Evolutionary conservation across 2,329 filamentous ascomycete species (phyloP), one percentile per base, ranked within the genome.

Genomic region (Clonostachys rosea): DNA sequence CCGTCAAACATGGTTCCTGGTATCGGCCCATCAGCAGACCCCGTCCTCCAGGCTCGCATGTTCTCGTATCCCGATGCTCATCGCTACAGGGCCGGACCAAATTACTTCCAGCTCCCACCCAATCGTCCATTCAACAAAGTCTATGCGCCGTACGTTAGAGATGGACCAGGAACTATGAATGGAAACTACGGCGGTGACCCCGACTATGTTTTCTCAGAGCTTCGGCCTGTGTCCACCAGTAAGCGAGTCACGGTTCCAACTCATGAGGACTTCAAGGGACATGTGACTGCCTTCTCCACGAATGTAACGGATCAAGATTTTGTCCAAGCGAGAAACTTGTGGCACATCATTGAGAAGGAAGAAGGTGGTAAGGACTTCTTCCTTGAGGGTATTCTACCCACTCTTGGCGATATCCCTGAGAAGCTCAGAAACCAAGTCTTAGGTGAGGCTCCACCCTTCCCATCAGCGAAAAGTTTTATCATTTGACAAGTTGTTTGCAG

Each of bases 1-100:
- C 92, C 89, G 2, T 78, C 81, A 47, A 89, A 95, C 54, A 70
- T 94, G 43, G 85, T 94, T 0, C 87, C 86, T 0, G 88, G 88
- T 20, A 86, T 91, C 49, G 87, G 86, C 13, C 86, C 87, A 60
- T 87, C 85, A 0, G 81, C 91, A 50, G 88, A 91, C 51, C 87
- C 87, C 3, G 74, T 91, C 4, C 70, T 80, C 0, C 86, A 91
- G 60, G 87, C 86, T 34, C 81, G 87, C 34, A 91, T 89, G 68
- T 81, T 82, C 52, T 79, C 74, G 11, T 81, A 87, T 64, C 74
- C 77, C 12, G 83, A 87, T 54, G 87, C 84, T 0, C 84, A 91
- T 60, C 70, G 89, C 24, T 81, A 76, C 14, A 80, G 87, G 13
- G 73, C 91, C 0, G 76, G 75, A 1, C 64, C 74, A 41, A 79